A percentile compares a stretch with the other conserved stretches of the same genome.
These are phyloP conservation scores for Boletus coccyginus DNA, from an alignment of 768 basidiomycete species.

Conservation along the genomic window DNA sequence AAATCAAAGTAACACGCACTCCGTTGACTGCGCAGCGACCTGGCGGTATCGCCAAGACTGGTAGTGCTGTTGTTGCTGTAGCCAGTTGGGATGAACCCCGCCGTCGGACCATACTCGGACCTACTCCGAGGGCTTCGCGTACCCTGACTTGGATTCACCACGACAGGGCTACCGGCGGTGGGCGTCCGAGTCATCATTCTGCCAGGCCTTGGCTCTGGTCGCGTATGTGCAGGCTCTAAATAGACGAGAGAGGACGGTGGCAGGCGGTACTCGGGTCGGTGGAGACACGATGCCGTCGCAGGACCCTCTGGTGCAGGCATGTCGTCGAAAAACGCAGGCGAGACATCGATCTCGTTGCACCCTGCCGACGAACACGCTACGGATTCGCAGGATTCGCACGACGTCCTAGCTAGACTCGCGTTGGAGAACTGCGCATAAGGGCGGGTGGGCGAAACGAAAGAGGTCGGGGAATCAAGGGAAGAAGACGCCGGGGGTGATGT, in stretches of 20 bases:
- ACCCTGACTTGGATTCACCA: neutral
- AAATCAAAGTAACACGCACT: constrained; percentile 27
- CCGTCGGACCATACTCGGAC: constrained; percentile 25
- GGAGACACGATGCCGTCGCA: constrained; percentile 38
- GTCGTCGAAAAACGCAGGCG: constrained; percentile 44
- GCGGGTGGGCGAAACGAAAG: neutral
- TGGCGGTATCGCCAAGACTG: constrained; percentile 6
- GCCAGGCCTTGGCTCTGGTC: constrained; percentile 1
- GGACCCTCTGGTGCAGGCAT: constrained; percentile 45
- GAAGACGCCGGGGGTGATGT: neutral
- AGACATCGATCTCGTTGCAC: constrained; percentile 34
- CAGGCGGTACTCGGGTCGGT: constrained; percentile 28
- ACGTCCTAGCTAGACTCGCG: neutral
- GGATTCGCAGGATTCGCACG: constrained; percentile 21
- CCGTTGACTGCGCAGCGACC: constrained; percentile 15
- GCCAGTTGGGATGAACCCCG: constrained; percentile 27
- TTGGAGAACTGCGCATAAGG: constrained; percentile 8
- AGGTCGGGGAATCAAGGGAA: constrained; percentile 13
- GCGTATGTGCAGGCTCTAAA: constrained; percentile 17
- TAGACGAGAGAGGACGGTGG: constrained; percentile 19
- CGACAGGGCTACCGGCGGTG: neutral
- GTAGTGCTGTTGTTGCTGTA: constrained; percentile 5
- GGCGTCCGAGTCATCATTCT: neutral
- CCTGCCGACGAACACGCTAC: constrained; percentile 12
- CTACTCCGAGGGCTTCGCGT: neutral